Conservation (phyloP, 2,329 filamentous ascomycete species). For the Malbranchea zuffiana region DNA sequence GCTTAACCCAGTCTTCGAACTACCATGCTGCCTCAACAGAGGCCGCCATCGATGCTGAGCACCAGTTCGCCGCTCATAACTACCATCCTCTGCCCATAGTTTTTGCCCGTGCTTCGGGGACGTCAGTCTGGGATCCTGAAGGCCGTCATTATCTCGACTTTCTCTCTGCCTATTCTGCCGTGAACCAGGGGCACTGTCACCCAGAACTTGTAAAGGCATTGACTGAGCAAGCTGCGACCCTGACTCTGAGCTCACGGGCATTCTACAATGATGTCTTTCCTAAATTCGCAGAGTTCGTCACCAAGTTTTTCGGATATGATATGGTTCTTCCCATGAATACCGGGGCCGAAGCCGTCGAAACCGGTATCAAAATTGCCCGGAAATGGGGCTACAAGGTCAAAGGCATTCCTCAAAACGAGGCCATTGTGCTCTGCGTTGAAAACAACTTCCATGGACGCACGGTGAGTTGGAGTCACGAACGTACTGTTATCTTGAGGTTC, state of each 20-base stretch:
- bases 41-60: slow-evolving; percentile 68
- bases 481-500: not conserved
- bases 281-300: slow-evolving; percentile 86
- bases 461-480: slow-evolving; percentile 42
- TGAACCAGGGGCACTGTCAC: slow-evolving; percentile 97
- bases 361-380: slow-evolving; percentile 85
- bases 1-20: slow-evolving; percentile 15
- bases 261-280: slow-evolving; percentile 99
- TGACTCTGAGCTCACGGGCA: slow-evolving; percentile 86
- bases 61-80: slow-evolving; percentile 88
- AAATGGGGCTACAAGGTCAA: slow-evolving; percentile 99
- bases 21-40: slow-evolving; percentile 70
- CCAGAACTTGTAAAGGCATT: slow-evolving; percentile 88
- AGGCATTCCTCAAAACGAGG: slow-evolving; percentile 72
- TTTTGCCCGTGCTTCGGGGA: slow-evolving; percentile 73
- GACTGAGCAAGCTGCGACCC: slow-evolving; percentile 72
- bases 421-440: slow-evolving; percentile 68
- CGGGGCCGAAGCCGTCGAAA: slow-evolving; percentile 91
- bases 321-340: slow-evolving; percentile 99
- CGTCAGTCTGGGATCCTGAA: slow-evolving; percentile 94
- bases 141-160: slow-evolving; percentile 94
- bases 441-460: slow-evolving; percentile 97
- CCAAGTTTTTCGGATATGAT: slow-evolving; percentile 81
- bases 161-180: slow-evolving; percentile 91
- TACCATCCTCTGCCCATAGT: slow-evolving; percentile 95